These are phyloP conservation scores for Decorospora gaudefroyi DNA, from an alignment of 2,329 filamentous ascomycete species.

Conservation along the genomic window DNA sequence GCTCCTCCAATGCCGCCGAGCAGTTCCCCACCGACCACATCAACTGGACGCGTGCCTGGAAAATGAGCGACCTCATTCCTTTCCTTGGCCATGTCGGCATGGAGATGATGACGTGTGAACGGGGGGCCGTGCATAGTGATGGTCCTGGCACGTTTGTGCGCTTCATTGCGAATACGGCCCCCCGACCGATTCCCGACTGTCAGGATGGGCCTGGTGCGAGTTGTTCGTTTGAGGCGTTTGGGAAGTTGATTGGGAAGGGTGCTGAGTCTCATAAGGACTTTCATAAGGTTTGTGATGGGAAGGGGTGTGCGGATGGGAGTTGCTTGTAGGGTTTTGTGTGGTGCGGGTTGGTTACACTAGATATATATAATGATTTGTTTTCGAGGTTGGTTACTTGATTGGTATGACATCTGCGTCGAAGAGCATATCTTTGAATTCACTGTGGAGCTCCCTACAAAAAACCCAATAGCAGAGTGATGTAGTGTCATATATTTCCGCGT, in stretches of 20 bases:
- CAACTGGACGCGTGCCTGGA: constrained; percentile 68
- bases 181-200: constrained; percentile 55
- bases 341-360: not conserved
- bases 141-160: constrained; percentile 55
- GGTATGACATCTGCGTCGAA: too few relatives aligned
- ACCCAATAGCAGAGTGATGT: too few relatives aligned
- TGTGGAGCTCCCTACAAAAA: too few relatives aligned
- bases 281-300: constrained; percentile 37
- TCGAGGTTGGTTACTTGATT: too few relatives aligned
- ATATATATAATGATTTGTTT: not conserved
- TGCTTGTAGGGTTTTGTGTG: not conserved
- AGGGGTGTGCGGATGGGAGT: constrained; percentile 13
- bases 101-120: constrained; percentile 64
- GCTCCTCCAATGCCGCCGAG: constrained; percentile 66
- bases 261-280: constrained; percentile 42
- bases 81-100: constrained; percentile 69
- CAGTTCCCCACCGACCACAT: constrained; percentile 60
- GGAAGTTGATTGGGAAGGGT: constrained; percentile 49
- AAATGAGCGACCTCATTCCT: constrained; percentile 64
- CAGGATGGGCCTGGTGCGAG: constrained; percentile 56
- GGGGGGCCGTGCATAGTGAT: constrained; percentile 54
- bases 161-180: constrained; percentile 57
- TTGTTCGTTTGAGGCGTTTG: constrained; percentile 53
- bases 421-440: too few relatives aligned
- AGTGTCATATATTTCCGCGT: too few relatives aligned